Percentiles rank a stretch among this genome's conserved stretches.
phyloP scores from a whole-genome alignment of 129 eudicot species.

The Deinandra increscens region DNA sequence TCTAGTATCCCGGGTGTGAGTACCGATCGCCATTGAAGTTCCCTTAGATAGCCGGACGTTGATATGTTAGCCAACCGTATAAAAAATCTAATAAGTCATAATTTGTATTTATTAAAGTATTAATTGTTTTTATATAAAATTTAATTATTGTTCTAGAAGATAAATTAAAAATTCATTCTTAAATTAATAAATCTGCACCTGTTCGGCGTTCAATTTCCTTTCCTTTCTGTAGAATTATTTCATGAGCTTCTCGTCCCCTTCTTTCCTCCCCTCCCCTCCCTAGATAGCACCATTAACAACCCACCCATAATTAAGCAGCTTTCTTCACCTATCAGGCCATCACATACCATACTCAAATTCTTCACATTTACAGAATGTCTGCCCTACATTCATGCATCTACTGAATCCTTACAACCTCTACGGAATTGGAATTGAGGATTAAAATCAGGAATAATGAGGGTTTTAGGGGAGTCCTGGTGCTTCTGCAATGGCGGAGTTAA shows the following conservation, averaged over 20 bases:
- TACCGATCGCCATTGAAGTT: no score
- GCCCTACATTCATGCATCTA: constrained; percentile 21
- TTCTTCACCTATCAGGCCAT: background rate
- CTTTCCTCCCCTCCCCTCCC: constrained; percentile 12
- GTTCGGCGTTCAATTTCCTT: constrained; percentile 28
- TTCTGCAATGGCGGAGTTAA: constrained; percentile 92
- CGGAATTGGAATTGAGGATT: no score
- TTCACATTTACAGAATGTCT: constrained; percentile 15
- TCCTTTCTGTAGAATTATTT: no score
- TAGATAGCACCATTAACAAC: constrained; percentile 23
- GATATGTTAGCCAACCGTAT: no score
- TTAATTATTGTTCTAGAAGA: no score
- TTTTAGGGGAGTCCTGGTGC: constrained; percentile 82
- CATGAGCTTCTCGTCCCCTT: no score
- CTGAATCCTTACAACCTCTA: no score
- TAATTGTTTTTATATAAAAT: no score
- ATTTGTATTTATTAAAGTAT: no score
- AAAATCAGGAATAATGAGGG: constrained; percentile 61
- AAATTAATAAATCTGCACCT: constrained; percentile 22
- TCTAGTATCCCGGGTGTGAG: no score
- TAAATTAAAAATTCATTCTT: background rate
- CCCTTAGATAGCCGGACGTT: no score
- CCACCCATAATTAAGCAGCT: constrained; percentile 11
- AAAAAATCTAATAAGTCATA: no score
- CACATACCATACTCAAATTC: background rate